Base-by-base conservation (phyloP, 2,329 filamentous ascomycete genomes). In the Fusarium sp. region DNA sequence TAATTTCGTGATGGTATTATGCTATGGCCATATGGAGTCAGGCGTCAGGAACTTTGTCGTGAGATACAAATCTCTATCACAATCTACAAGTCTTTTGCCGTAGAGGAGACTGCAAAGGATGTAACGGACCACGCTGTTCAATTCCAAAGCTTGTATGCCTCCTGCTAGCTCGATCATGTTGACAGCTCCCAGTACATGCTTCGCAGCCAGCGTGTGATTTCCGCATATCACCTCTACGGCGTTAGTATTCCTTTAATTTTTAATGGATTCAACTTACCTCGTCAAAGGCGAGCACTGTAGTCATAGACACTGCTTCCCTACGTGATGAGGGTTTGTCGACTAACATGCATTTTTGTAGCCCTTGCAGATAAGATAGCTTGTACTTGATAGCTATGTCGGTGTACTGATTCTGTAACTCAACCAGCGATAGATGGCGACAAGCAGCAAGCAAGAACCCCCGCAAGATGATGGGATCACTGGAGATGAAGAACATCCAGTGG, bases 71-170 rank as follows among this genome's bases (percentile, higher is more conserved):
- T 59, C 59, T 7, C 16, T 21, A 8, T 64, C 45, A 40, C 59
- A 40, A 42, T 64, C 59, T 20, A 43, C 20, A n/a, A 64, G 4
- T n/a, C 61, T 28, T 30, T 64, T 64, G 13, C 51, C 40, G 3
- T 58, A 64, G 28, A 64, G 37, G 11, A 64, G 51, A 25, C 37
- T 53, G 18, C 55, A 47, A 4, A 65, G 46, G 16, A 58, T 58
- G 23, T 42, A 59, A 4, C 53, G 46, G 2, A 48, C 46, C n/a
- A 65, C 40, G 12, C 27, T 28, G 13, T 48, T 65, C 3, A 65
- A 41, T 6, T 25, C 62, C n/a, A 59, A 28, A 14, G 11, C 3
- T 5, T 30, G 25, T 28, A 58, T 43, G 7, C 59, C 61, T 0
- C 61, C 61, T 0, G 50, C 45, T 0, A 43, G 30, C 11, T 64